These are phyloP conservation scores for Rhodosporidiobolus sp. DNA, from an alignment of 768 basidiomycete species.

Conservation along the genomic window DNA sequence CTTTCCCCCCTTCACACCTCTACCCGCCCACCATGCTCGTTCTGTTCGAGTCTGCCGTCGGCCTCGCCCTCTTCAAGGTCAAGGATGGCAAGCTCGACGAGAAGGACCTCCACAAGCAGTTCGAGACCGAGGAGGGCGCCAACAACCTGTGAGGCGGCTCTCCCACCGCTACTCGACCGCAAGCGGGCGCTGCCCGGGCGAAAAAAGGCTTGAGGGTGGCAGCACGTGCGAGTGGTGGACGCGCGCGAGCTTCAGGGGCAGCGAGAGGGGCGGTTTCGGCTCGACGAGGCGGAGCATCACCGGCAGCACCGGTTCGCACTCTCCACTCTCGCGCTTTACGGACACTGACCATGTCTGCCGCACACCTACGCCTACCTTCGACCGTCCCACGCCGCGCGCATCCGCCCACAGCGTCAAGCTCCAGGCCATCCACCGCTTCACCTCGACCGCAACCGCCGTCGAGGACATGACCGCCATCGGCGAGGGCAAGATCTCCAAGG, in stretches of 20 bases:
- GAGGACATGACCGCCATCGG: slow-evolving; percentile 93
- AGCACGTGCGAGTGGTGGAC: not conserved
- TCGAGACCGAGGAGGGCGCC: slow-evolving; percentile 85
- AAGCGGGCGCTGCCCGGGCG: not conserved
- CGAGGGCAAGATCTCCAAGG: slow-evolving; percentile 87
- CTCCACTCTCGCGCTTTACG: too few relatives aligned
- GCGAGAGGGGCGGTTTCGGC: not conserved
- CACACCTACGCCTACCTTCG: not conserved
- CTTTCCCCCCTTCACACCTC: not conserved
- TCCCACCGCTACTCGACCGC: not conserved
- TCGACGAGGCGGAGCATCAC: too few relatives aligned
- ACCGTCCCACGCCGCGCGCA: not conserved
- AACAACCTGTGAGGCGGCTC: slow-evolving; percentile 73
- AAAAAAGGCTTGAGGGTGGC: not conserved
- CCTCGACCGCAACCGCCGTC: slow-evolving; percentile 91
- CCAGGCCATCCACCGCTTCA: slow-evolving; percentile 92
- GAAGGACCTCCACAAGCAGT: slow-evolving; percentile 84
- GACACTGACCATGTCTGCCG: too few relatives aligned
- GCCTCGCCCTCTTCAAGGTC: slow-evolving; percentile 94
- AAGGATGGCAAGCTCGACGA: slow-evolving; percentile 70
- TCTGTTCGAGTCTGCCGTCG: slow-evolving; percentile 90
- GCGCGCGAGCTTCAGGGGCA: too few relatives aligned
- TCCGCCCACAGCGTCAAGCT: slow-evolving; percentile 68
- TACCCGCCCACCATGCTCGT: slow-evolving; percentile 68
- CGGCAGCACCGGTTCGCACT: not conserved